Conservation (phyloP, 495 filamentous ascomycete species). For the Xanthoparmelia taractica region DNA sequence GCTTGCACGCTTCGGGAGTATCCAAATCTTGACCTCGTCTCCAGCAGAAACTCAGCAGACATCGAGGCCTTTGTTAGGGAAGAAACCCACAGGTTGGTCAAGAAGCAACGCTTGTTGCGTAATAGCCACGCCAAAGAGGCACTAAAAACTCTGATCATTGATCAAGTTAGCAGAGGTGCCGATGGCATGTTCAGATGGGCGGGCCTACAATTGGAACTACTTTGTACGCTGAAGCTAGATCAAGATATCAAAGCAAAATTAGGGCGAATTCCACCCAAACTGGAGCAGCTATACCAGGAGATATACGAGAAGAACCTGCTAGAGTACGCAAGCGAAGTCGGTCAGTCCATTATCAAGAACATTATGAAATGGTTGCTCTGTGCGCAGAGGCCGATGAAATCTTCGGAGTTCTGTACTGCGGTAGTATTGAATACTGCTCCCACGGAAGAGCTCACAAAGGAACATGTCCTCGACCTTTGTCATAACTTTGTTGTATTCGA, state of each 20-base stretch:
- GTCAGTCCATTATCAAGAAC: background rate
- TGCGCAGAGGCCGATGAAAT: background rate
- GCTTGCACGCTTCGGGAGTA: slow-evolving; percentile 19
- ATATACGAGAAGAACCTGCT: background rate
- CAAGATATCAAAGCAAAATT: slow-evolving; percentile 23
- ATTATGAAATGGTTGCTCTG: background rate
- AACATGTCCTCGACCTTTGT: slow-evolving; percentile 28
- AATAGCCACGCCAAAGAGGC: background rate
- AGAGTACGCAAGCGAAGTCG: background rate
- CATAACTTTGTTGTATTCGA: slow-evolving; percentile 31
- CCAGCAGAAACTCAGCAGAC: background rate
- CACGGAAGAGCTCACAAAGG: slow-evolving; percentile 9
- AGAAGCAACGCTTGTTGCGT: background rate
- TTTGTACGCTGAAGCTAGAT: slow-evolving; percentile 27
- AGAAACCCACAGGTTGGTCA: background rate
- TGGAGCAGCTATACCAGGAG: background rate
- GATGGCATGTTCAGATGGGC: slow-evolving; percentile 33
- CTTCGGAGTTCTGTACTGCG: background rate
- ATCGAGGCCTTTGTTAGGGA: background rate
- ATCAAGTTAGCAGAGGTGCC: slow-evolving; percentile 22
- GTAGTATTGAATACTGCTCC: background rate
- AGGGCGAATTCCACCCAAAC: slow-evolving; percentile 5
- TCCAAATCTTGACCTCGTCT: slow-evolving; percentile 29
- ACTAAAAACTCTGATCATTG: slow-evolving; percentile 1
- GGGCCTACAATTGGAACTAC: slow-evolving; percentile 27